Conservation (phyloP, 2,329 filamentous ascomycete genomes). For the Ustulina deusta region DNA sequence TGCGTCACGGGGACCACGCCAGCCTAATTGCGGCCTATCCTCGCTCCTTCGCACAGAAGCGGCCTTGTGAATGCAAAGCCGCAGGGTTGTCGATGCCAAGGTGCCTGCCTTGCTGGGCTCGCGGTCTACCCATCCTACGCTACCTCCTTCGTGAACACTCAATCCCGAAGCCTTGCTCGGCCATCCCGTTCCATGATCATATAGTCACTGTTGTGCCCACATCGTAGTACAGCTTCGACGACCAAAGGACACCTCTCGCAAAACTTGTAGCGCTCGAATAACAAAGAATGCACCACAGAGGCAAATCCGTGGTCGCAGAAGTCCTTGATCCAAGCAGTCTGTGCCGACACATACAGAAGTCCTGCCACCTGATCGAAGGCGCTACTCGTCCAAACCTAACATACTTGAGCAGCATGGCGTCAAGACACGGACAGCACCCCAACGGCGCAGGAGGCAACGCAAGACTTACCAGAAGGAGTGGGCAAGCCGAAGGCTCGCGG, state of each 20-base stretch:
- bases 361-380: neutral
- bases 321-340: conserved; percentile 4
- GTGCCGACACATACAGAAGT: neutral
- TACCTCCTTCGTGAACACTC: conserved; percentile 3
- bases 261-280: conserved; percentile 11
- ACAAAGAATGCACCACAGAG: conserved; percentile 9
- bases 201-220: conserved; percentile 1
- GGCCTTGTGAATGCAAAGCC: too few species aligned
- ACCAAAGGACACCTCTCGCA: conserved; percentile 6
- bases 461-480: conserved; percentile 21
- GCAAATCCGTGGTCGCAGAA: conserved; percentile 8
- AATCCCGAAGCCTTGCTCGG: conserved; percentile 6
- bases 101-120: neutral
- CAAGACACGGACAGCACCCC: neutral
- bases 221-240: conserved; percentile 5
- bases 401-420: neutral
- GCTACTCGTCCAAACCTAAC: neutral
- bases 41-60: too few species aligned
- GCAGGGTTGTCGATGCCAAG: neutral
- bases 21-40: too few species aligned
- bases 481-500: conserved; percentile 10
- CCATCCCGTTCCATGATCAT: conserved; percentile 5
- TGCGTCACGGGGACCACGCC: too few species aligned
- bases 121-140: conserved; percentile 15
- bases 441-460: conserved; percentile 10